phyloP scores from a whole-genome alignment of 768 basidiomycete genomes.

The Mycena galericulata region DNA sequence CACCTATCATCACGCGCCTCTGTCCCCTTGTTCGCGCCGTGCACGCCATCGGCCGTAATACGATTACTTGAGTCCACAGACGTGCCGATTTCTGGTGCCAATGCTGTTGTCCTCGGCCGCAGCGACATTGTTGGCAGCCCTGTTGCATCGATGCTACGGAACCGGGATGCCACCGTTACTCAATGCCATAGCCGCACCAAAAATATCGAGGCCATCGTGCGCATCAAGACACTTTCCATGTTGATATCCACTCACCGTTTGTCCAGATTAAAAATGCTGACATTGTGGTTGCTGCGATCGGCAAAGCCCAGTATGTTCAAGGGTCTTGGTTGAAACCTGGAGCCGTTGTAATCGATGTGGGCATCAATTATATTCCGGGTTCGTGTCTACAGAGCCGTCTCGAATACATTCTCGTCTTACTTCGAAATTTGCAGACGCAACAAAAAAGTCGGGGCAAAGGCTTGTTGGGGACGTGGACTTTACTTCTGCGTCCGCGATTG shows the following conservation, averaged over 20 bases:
- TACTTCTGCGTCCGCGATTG: constrained; percentile 77
- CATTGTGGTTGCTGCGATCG: constrained; percentile 96
- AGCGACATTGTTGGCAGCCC: constrained; percentile 99
- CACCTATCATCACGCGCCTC: constrained; percentile 92
- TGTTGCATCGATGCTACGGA: constrained; percentile 90
- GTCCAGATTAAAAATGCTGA: constrained; percentile 86
- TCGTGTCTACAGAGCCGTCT: constrained; percentile 30
- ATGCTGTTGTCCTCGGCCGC: constrained; percentile 93
- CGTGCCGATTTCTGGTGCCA: constrained; percentile 78
- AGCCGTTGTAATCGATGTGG: constrained; percentile 96
- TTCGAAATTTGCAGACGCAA: constrained; percentile 65
- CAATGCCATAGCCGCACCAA: constrained; percentile 96
- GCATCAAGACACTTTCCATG: constrained; percentile 39
- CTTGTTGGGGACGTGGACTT: constrained; percentile 97
- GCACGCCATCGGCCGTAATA: constrained; percentile 95
- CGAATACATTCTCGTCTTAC: background rate
- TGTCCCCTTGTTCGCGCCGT: constrained; percentile 91
- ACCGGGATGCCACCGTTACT: constrained; percentile 94
- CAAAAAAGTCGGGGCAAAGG: constrained; percentile 95
- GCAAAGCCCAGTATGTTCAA: constrained; percentile 89
- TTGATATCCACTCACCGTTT: constrained; percentile 16
- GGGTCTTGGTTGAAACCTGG: constrained; percentile 97
- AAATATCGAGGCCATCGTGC: constrained; percentile 82
- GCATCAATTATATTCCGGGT: constrained; percentile 97
- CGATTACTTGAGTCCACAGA: constrained; percentile 91